Percentiles rank a stretch among this genome's conserved stretches.
phyloP scores from a whole-genome alignment of 169 alveolate species.

The Cryptosporidium felis region DNA sequence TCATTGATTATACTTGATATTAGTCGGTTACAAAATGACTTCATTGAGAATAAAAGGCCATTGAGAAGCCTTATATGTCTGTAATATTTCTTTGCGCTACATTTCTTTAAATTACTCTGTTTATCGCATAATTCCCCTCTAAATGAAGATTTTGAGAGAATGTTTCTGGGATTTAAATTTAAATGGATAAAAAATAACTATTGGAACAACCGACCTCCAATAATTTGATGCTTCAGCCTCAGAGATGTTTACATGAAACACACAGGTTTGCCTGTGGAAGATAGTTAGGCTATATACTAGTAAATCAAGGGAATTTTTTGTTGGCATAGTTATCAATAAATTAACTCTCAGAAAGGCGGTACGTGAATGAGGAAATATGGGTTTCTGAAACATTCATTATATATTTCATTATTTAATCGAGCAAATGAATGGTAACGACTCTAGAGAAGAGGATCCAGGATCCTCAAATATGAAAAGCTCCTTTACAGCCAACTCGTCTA shows the following conservation, averaged over 20 bases:
- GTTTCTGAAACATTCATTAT: too few species aligned
- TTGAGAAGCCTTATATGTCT: constrained; percentile 50
- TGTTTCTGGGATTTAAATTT: neutral
- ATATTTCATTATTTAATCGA: too few species aligned
- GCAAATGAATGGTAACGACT: neutral
- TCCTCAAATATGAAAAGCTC: neutral
- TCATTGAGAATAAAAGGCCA: constrained; percentile 64
- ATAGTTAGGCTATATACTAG: constrained; percentile 46
- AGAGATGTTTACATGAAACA: constrained; percentile 34
- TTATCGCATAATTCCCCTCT: constrained; percentile 1
- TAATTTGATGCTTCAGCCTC: constrained; percentile 52
- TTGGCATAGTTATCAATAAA: too few species aligned
- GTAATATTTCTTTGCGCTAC: constrained; percentile 11
- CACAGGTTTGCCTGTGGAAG: constrained; percentile 66
- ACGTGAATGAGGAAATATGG: too few species aligned
- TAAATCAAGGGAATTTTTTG: constrained; percentile 20
- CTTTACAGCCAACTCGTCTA: neutral
- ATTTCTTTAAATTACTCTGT: neutral
- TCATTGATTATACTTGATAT: constrained; percentile 34
- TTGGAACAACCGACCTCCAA: constrained; percentile 30
- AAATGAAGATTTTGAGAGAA: constrained; percentile 29
- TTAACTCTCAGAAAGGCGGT: too few species aligned
- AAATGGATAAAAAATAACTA: neutral
- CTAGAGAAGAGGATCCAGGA: constrained; percentile 1
- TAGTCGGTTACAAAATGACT: constrained; percentile 56